phyloP scores from a whole-genome alignment of 176 grass and related monocot species.

The Urochloa ruziziensis region DNA sequence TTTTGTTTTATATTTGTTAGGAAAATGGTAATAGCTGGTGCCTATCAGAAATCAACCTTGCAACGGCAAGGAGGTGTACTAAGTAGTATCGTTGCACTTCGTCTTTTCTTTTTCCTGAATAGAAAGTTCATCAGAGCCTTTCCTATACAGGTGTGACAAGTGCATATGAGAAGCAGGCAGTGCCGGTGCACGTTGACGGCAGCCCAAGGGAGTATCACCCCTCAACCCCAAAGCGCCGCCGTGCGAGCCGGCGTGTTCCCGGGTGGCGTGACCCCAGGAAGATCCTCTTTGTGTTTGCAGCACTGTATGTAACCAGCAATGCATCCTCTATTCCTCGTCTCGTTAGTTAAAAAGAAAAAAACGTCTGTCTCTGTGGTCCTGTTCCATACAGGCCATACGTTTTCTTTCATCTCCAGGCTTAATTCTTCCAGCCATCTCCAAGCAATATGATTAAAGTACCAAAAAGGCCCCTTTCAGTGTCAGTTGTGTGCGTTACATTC shows the following conservation, averaged over 20 bases:
- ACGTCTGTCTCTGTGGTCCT: background rate
- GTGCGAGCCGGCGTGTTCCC: conserved; percentile 6
- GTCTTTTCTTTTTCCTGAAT: background rate
- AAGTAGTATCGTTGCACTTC: background rate
- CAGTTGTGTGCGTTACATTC: background rate
- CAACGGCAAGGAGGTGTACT: background rate
- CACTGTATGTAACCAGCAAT: conserved; percentile 28
- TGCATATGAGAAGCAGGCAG: conserved; percentile 30
- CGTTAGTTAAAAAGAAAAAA: no score
- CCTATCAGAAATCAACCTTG: background rate
- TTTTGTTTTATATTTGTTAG: background rate
- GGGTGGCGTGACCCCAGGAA: conserved; percentile 43
- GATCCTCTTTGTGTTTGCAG: conserved; percentile 45
- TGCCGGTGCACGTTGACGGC: background rate
- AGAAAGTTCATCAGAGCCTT: background rate
- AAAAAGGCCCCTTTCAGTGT: background rate
- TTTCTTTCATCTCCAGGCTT: background rate
- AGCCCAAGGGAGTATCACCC: conserved; percentile 26
- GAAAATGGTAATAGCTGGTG: background rate
- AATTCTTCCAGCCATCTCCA: background rate
- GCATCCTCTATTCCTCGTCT: background rate
- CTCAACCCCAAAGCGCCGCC: conserved; percentile 40
- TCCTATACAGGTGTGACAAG: background rate
- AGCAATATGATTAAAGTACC: background rate
- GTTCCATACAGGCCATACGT: background rate